Conservation (phyloP, 2,329 filamentous ascomycete genomes). For the Bretziella fagacearum region DNA sequence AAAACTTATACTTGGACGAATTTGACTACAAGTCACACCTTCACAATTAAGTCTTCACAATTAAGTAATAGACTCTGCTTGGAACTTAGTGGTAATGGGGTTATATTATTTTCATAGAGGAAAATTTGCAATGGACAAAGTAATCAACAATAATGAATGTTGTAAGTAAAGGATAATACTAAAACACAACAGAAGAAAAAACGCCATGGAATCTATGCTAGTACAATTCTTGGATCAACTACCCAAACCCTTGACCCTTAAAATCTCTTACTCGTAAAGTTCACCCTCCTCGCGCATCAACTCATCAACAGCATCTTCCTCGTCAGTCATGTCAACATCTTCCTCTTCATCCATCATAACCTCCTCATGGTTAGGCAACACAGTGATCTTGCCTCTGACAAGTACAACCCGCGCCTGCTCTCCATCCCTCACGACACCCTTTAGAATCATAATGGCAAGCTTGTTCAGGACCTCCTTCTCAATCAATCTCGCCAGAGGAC, state of each 20-base stretch:
- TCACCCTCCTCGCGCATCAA: conserved; percentile 40
- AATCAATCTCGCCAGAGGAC: conserved; percentile 74
- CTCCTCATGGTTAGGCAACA: conserved; percentile 58
- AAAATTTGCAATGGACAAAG: too few species aligned
- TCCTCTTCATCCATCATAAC: conserved; percentile 44
- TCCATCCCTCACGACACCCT: conserved; percentile 69
- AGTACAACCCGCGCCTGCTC: conserved; percentile 68
- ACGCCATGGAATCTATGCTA: too few species aligned
- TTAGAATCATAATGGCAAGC: conserved; percentile 76
- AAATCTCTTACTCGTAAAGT: conserved; percentile 26
- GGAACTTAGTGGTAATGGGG: too few species aligned
- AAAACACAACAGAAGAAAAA: too few species aligned
- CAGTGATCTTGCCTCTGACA: conserved; percentile 60
- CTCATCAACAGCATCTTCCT: conserved; percentile 57
- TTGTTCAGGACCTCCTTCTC: conserved; percentile 95
- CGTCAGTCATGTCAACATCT: conserved; percentile 56
- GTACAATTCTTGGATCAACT: too few species aligned
- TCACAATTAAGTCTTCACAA: too few species aligned
- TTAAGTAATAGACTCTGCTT: too few species aligned
- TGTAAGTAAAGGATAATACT: too few species aligned
- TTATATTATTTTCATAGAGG: too few species aligned
- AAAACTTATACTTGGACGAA: too few species aligned
- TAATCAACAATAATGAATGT: too few species aligned
- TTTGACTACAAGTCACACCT: too few species aligned
- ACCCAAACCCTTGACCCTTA: neutral